Base-by-base conservation (phyloP, 345 rosid species). In the Combretum micranthum region DNA sequence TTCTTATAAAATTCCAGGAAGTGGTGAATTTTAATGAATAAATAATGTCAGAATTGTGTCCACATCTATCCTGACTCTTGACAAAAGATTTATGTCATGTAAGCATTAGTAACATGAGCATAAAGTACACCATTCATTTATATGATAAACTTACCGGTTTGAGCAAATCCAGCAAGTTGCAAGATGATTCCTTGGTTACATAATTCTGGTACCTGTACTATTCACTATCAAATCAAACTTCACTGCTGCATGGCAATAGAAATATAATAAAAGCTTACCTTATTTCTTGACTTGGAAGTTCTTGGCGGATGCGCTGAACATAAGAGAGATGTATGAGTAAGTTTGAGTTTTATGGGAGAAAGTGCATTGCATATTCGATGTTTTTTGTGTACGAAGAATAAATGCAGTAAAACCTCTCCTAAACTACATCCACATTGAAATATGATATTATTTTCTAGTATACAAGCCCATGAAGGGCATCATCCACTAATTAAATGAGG, bases 191-290 rank as follows among this genome's bases (percentile, higher is more conserved):
- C 58, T 78, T 57, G 13, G 81, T 77, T 44, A 84, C 55, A 68
- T 79, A 92, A 64, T 92, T 84, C 68, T 92, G 98, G 76, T 84
- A 92, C 70, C 98, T 92, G 86, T 60, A 64, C 57, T n/a, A 57
- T 23, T 46, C 19, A 44, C 23, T 20, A 39, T 45, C 50, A 43
- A 39, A 22, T 15, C n/a, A 39, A 46, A 10, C 25, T 46, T 43
- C 47, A 57, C 25, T 1, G 1, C 23, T 32, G 9, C 3, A 32
- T 32, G 39, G 10, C 39, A 4, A 32, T 32, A 5, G 1, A 32
- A 32, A 4, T 32, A 32, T 32, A 32, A 32, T 4, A 46, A 23
- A 19, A 57, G 17, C 82, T 86, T 80, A 88, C 95, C 20, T 49
- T 78, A 88, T 80, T 71, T 86, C 87, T 74, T 69, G 86, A 72